phyloP scores from a whole-genome alignment of 2,329 filamentous ascomycete genomes.

The Dendrostoma leiphaemia region DNA sequence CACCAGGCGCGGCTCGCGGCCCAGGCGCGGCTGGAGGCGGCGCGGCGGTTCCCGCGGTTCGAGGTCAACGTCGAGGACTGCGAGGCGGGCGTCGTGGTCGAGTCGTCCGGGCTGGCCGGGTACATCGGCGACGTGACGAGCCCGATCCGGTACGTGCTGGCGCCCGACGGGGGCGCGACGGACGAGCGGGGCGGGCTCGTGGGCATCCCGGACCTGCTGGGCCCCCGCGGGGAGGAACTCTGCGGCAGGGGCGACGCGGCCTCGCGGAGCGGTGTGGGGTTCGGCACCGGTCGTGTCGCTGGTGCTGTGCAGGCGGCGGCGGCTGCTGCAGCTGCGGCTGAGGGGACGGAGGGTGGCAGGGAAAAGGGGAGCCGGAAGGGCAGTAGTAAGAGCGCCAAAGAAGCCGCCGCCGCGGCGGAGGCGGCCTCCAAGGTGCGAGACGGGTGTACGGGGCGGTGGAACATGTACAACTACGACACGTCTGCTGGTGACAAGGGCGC shows the following conservation, averaged over 20 bases:
- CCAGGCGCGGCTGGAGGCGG: conserved; percentile 62
- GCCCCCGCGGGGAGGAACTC: conserved; percentile 45
- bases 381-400: conserved; percentile 14
- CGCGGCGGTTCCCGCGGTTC: conserved; percentile 52
- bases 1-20: conserved; percentile 58
- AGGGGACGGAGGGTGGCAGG: background rate
- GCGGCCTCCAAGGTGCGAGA: conserved; percentile 20
- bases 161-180: conserved; percentile 53
- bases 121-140: conserved; percentile 62
- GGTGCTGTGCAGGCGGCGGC: conserved; percentile 24
- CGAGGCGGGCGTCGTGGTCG: conserved; percentile 48
- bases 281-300: conserved; percentile 14
- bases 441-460: conserved; percentile 34
- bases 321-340: conserved; percentile 21
- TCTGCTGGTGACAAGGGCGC: conserved; percentile 29
- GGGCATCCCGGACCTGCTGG: conserved; percentile 49
- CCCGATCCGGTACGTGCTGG: conserved; percentile 58
- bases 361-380: conserved; percentile 20
- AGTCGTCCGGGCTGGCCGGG: conserved; percentile 55
- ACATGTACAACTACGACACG: conserved; percentile 23
- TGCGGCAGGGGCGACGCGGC: conserved; percentile 5
- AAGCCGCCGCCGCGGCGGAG: conserved; percentile 4
- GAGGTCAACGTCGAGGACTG: conserved; percentile 57
- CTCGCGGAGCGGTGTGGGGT: conserved; percentile 8
- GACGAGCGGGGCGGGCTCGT: conserved; percentile 58